Percentiles rank a stretch among this genome's conserved stretches.
phyloP scores from a whole-genome alignment of 2,329 filamentous ascomycete genomes.

The Microsporum canis region DNA sequence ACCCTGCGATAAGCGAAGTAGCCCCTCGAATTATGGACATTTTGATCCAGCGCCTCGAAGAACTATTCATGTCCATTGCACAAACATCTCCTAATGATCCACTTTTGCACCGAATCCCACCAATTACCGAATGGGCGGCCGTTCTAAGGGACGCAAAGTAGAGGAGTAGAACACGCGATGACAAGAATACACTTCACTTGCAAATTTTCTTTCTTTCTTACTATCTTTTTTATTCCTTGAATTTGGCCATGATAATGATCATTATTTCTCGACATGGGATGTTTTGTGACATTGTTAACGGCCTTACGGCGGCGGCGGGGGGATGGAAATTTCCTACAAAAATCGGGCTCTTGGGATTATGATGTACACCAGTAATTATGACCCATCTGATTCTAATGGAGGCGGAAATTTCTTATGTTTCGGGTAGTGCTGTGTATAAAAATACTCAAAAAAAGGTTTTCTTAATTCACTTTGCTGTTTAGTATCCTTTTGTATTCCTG shows the following conservation, averaged over 20 bases:
- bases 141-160: slow-evolving; percentile 19
- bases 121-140: slow-evolving; percentile 34
- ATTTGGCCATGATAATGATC: not conserved
- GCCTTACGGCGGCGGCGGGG: not conserved
- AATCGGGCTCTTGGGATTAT: not conserved
- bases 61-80: slow-evolving; percentile 46
- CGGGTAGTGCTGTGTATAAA: not conserved
- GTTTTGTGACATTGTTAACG: not conserved
- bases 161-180: not conserved
- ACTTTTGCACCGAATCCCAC: slow-evolving; percentile 42
- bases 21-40: slow-evolving; percentile 50
- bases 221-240: not conserved
- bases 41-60: slow-evolving; percentile 45
- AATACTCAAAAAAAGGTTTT: not conserved
- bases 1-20: slow-evolving; percentile 45
- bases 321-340: not conserved
- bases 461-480: not conserved
- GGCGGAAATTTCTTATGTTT: not conserved
- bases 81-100: slow-evolving; percentile 42
- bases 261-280: not conserved
- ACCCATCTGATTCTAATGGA: not conserved
- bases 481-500: not conserved
- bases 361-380: not conserved
- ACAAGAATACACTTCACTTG: not conserved
- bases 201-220: not conserved